Percentiles rank a stretch among this genome's conserved stretches.
Evolutionary conservation across 2,329 filamentous ascomycete species (phyloP).

Genomic region (Xylariaceae sp.): DNA sequence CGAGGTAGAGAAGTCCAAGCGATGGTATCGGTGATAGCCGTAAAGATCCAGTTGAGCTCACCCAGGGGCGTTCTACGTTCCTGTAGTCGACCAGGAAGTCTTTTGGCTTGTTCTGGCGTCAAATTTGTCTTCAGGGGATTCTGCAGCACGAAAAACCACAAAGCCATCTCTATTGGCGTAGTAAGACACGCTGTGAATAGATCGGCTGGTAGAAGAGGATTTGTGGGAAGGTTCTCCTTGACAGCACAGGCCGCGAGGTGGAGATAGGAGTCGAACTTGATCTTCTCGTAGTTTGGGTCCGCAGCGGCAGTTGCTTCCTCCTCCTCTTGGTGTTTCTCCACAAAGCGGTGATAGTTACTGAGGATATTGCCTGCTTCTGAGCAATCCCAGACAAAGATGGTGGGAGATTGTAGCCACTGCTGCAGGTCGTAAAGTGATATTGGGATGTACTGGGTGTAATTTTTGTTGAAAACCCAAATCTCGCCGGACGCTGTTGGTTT

Average conservation of each 20-base stretch:
- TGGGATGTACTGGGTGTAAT: slow-evolving; percentile 97
- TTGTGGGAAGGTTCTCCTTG: slow-evolving; percentile 90
- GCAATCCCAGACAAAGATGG: slow-evolving; percentile 96
- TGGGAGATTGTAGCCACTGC: slow-evolving; percentile 90
- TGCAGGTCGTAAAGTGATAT: slow-evolving; percentile 93
- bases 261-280: slow-evolving; percentile 64
- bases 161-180: slow-evolving; percentile 93
- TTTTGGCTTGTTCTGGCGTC: slow-evolving; percentile 75
- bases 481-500: slow-evolving; percentile 93
- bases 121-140: slow-evolving; percentile 69
- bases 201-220: slow-evolving; percentile 87
- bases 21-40: slow-evolving; percentile 96
- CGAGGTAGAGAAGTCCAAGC: slow-evolving; percentile 94
- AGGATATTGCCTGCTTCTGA: slow-evolving; percentile 95
- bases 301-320: slow-evolving; percentile 69
- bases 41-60: slow-evolving; percentile 99
- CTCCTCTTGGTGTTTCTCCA: slow-evolving; percentile 90
- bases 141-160: slow-evolving; percentile 93
- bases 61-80: slow-evolving; percentile 90
- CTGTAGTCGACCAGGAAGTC: slow-evolving; percentile 84
- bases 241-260: slow-evolving; percentile 87
- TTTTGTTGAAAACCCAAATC: slow-evolving; percentile 99
- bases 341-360: slow-evolving; percentile 87
- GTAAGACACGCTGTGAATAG: slow-evolving; percentile 94
- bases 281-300: slow-evolving; percentile 80